Conservation (phyloP, 192 early-diverging fungal species). For the Funneliformis mosseae region DNA sequence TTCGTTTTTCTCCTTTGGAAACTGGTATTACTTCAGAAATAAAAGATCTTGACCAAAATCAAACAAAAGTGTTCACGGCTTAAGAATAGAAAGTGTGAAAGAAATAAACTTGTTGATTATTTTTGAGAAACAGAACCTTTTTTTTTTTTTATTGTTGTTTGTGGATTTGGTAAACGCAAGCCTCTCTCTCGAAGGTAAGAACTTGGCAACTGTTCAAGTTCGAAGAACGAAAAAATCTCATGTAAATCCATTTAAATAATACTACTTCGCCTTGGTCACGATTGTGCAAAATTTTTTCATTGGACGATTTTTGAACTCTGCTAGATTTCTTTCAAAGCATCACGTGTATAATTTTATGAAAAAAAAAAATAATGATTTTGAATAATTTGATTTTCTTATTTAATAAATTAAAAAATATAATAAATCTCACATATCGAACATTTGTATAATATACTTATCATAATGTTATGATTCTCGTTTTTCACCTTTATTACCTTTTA, state of each 20-base stretch:
- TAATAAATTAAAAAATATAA: too few relatives aligned
- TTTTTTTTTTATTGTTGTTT: neutral
- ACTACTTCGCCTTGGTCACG: neutral
- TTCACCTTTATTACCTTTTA: too few relatives aligned
- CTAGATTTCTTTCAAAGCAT: too few relatives aligned
- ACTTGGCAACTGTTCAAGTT: neutral
- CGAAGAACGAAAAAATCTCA: neutral
- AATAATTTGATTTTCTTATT: too few relatives aligned
- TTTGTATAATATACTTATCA: too few relatives aligned
- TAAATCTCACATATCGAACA: too few relatives aligned
- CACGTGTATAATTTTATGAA: too few relatives aligned
- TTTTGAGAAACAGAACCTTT: neutral
- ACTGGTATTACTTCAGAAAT: neutral
- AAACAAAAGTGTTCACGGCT: neutral
- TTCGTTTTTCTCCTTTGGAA: neutral
- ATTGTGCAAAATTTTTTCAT: neutral
- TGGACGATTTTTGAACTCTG: neutral
- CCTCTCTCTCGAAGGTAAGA: neutral
- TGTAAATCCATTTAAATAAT: neutral
- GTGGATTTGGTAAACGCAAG: neutral
- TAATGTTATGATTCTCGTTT: too few relatives aligned
- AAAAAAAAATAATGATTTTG: too few relatives aligned
- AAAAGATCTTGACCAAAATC: neutral
- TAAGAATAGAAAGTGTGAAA: neutral
- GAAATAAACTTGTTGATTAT: neutral